These are phyloP conservation scores for Plantago ovata DNA, from an alignment of 257 asterid genomes.

Conservation along the genomic window DNA sequence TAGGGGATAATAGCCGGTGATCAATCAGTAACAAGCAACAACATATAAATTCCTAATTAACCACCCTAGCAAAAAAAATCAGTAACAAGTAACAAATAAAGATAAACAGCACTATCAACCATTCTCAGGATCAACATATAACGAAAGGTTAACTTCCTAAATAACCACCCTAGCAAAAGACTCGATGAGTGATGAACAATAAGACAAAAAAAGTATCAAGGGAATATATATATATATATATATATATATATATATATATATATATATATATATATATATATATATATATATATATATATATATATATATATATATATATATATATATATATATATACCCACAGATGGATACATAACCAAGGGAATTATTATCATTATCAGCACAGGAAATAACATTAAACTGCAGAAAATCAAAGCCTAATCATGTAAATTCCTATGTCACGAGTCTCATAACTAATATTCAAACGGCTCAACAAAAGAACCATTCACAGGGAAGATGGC, in stretches of 20 bases:
- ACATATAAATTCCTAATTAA: no score
- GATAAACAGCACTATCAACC: slow-evolving; percentile 1
- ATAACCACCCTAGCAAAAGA: slow-evolving; percentile 15
- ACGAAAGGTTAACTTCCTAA: neutral
- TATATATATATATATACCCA: neutral
- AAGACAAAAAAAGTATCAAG: neutral
- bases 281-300: no score
- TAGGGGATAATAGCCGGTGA: no score
- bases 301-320: no score
- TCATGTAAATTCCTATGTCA: neutral
- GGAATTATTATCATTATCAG: neutral
- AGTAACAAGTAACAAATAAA: neutral
- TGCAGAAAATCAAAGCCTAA: neutral
- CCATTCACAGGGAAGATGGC: no score
- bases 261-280: no score
- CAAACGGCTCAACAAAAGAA: neutral
- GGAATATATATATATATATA: no score
- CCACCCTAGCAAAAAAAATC: no score
- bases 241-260: no score
- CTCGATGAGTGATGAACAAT: neutral
- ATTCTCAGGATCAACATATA: slow-evolving; percentile 4
- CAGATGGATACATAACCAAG: neutral
- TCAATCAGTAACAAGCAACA: neutral
- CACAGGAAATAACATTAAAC: neutral
- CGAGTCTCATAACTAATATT: neutral